phyloP scores from a whole-genome alignment of 768 basidiomycete genomes.

The Psilocybe tampanensis region DNA sequence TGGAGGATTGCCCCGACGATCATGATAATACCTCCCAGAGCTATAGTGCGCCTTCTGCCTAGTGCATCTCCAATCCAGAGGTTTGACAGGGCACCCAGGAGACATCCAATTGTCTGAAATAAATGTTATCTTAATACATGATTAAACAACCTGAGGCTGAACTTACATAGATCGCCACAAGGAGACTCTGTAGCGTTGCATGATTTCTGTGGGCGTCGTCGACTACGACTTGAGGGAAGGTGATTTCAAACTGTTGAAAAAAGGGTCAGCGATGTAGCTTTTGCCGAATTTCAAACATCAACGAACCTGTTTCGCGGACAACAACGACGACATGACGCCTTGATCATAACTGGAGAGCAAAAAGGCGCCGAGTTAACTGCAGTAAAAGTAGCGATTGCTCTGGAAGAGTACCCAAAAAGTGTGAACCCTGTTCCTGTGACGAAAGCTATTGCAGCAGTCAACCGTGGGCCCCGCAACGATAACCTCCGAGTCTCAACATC shows the following conservation, averaged over 20 bases:
- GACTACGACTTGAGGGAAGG: slow-evolving; percentile 57
- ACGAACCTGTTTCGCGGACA: slow-evolving; percentile 53
- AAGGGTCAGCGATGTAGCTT: not conserved
- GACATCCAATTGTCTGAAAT: slow-evolving; percentile 62
- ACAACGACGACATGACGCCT: slow-evolving; percentile 69
- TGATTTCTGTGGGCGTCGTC: slow-evolving; percentile 40
- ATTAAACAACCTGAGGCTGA: not conserved
- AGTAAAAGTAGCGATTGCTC: not conserved
- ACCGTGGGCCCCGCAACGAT: slow-evolving; percentile 40
- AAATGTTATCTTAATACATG: not conserved
- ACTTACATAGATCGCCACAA: slow-evolving; percentile 60
- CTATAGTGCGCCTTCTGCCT: slow-evolving; percentile 60
- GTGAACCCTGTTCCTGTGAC: slow-evolving; percentile 64
- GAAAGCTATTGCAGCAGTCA: slow-evolving; percentile 54
- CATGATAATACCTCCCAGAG: slow-evolving; percentile 61
- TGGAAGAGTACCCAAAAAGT: slow-evolving; percentile 50
- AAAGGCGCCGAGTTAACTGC: not conserved
- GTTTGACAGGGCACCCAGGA: slow-evolving; percentile 64
- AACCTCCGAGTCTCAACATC: slow-evolving; percentile 35
- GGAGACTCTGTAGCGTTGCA: slow-evolving; percentile 59
- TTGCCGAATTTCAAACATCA: not conserved
- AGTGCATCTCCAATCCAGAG: slow-evolving; percentile 61
- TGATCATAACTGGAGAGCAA: slow-evolving; percentile 55
- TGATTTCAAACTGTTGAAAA: slow-evolving; percentile 49
- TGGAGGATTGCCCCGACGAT: slow-evolving; percentile 65